Base-by-base conservation (phyloP, 176 grass and related monocot genomes). In the Musa acuminata region DNA sequence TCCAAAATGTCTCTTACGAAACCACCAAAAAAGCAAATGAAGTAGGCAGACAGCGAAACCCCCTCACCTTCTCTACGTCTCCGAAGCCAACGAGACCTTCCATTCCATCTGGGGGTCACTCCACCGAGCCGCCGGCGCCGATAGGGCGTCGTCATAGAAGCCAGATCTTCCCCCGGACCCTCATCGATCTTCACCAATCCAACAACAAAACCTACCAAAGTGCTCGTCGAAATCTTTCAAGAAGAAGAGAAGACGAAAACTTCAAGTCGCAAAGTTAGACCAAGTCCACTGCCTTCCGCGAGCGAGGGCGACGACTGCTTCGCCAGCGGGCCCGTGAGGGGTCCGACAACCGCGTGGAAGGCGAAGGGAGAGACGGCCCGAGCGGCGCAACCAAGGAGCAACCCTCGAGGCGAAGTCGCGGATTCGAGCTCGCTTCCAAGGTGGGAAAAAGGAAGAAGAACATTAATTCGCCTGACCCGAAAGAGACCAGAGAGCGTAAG, bases 161-260 rank as follows among this genome's bases (percentile, higher is more conserved):
- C 67, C 29, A 51, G 67, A 70, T 70, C 67, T 70, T 70, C 67
- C 35, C 67, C 50, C 67, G 35, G 35, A 70, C 67, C 50, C 48
- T 70, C 67, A 70, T 50, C 35, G 50, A 50, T 50, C 17, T 70
- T 50, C 43, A n/a, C 14, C 67, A n/a, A 11, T 70, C 1, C 67
- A 17, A 50, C 35, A n/a, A 70, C 14, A 70, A 70, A 50, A 35
- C 67, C 67, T 17, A 4, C 11, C 24, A 43, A 67, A 35, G 26
- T 7, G 35, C 26, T 14, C 64, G 25, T 17, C 64, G 25, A 67
- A 14, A 23, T 11, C 25, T 35, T 13, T 13, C 64, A 27, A 60
- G 16, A 60, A 59, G 16, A n/a, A 60, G 57, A 17, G n/a, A 67
- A 11, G 10, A 2, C 17, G 48, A 50, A 70, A 21, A 35, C 20